Base-by-base conservation (phyloP, 2,329 filamentous ascomycete species). In the Balansia obtecta region DNA sequence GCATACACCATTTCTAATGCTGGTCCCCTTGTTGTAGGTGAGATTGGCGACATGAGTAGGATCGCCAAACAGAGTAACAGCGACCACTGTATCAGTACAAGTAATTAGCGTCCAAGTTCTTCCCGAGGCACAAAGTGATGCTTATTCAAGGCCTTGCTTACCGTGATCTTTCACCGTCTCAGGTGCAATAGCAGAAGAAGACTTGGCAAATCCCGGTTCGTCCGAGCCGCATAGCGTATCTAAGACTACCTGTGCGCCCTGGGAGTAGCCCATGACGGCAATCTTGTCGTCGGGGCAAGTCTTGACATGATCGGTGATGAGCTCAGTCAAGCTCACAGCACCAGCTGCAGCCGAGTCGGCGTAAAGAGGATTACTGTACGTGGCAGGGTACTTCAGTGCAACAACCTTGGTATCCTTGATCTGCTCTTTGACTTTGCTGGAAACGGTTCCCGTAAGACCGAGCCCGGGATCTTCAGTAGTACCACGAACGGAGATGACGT, bases 231-330 rank as follows among this genome's bases (percentile, higher is more conserved):
- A 72, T 42, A 72, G 58, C 8, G 61, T 58, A 37, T 72, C 67
- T 41, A 56, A 56, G 1, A 62, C 52, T 34, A 71, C 56, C 34
- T 72, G 68, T 0, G 68, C 69, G 34, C 69, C 69, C 64, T 71
- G 69, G 2, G 69, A 72, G 52, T 67, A 72, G 1, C 69, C 69
- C 43, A 72, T 45, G 32, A 72, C 54, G 4, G 67, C 69, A 45
- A 72, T 60, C 58, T 70, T 69, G 49, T 59, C 60, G n/a, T 63
- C 53, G 8, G 69, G 68, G 39, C 69, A 72, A 4, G 57, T 57
- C 32, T 57, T 46, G 54, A 57, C 55, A 52, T 72, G 70, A 20
- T 57, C 51, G 12, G 55, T 54, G 40, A 72, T 52, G 45, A 58
- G 56, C 30, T 57, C 42, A 16, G 59, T 64, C 59, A 70, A 52